Conservation (phyloP, 176 grass and related monocot species). For the Triticum timopheevii region DNA sequence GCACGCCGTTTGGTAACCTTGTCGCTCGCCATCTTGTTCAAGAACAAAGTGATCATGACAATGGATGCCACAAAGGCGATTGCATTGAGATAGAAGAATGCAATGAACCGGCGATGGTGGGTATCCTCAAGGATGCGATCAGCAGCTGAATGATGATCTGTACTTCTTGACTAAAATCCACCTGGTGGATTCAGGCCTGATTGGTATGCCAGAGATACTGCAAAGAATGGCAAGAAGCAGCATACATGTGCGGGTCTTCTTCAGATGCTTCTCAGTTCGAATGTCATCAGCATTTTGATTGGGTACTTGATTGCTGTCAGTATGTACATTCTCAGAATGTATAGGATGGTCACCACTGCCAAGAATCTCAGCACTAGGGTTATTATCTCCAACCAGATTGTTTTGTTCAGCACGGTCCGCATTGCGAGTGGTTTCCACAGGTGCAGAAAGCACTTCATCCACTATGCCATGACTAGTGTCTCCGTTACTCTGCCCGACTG, state of each 20-base stretch:
- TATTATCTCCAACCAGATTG: background rate
- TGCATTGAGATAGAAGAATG: slow-evolving; percentile 53
- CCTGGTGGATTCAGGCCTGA: slow-evolving; percentile 54
- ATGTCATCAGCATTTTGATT: background rate
- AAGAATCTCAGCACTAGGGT: background rate
- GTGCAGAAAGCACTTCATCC: background rate
- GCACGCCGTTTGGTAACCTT: slow-evolving; percentile 26
- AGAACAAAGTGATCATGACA: slow-evolving; percentile 41
- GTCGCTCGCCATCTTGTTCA: slow-evolving; percentile 9
- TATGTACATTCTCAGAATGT: background rate
- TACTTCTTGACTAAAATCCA: slow-evolving; percentile 34
- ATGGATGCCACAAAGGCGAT: slow-evolving; percentile 37
- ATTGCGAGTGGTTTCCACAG: background rate
- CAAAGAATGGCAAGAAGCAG: slow-evolving; percentile 49
- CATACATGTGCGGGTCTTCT: slow-evolving; percentile 35
- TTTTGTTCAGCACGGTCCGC: background rate
- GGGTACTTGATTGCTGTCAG: background rate
- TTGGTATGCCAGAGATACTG: slow-evolving; percentile 45
- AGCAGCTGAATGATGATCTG: slow-evolving; percentile 15
- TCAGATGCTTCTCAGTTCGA: slow-evolving; percentile 18
- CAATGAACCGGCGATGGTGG: slow-evolving; percentile 21
- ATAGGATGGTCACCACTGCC: background rate
- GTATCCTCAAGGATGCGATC: slow-evolving; percentile 40
- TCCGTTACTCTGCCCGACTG: background rate
- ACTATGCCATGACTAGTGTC: background rate